Percentiles rank a stretch among this genome's conserved stretches.
phyloP scores from a whole-genome alignment of 2,329 filamentous ascomycete species.

The Colletotrichum shisoi region DNA sequence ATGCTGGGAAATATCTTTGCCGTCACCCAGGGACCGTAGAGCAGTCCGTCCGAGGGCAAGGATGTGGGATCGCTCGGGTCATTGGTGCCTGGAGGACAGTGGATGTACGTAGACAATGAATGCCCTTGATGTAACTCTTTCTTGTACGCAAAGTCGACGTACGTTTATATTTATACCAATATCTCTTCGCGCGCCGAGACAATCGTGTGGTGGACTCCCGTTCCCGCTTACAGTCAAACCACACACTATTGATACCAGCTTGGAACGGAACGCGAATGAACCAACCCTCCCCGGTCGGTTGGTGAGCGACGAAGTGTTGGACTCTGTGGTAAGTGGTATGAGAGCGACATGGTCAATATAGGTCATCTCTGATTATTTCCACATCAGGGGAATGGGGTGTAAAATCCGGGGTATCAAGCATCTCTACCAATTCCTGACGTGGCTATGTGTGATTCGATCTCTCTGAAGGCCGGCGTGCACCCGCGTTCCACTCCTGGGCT shows the following conservation, averaged over 20 bases:
- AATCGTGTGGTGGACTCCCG: not conserved
- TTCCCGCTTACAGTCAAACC: no score
- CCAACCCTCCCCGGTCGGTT: not conserved
- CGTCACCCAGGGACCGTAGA: constrained; percentile 49
- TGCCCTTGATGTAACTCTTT: not conserved
- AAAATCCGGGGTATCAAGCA: constrained; percentile 31
- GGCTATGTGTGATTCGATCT: not conserved
- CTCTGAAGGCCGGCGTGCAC: not conserved
- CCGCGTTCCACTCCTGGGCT: not conserved
- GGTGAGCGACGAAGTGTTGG: not conserved
- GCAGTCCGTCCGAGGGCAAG: not conserved
- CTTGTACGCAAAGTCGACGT: no score
- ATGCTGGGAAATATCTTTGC: constrained; percentile 52
- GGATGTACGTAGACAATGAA: not conserved
- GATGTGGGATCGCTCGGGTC: not conserved
- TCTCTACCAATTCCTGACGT: constrained; percentile 13
- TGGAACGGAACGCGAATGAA: not conserved
- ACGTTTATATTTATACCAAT: no score
- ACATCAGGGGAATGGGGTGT: not conserved
- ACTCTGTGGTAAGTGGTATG: not conserved
- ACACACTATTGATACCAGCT: not conserved
- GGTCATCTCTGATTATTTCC: not conserved
- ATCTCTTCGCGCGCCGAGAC: no score
- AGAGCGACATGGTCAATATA: not conserved
- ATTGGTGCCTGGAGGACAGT: not conserved